Conservation (phyloP, 1,139 yeast species). For the Scheffersomyces lignicola region DNA sequence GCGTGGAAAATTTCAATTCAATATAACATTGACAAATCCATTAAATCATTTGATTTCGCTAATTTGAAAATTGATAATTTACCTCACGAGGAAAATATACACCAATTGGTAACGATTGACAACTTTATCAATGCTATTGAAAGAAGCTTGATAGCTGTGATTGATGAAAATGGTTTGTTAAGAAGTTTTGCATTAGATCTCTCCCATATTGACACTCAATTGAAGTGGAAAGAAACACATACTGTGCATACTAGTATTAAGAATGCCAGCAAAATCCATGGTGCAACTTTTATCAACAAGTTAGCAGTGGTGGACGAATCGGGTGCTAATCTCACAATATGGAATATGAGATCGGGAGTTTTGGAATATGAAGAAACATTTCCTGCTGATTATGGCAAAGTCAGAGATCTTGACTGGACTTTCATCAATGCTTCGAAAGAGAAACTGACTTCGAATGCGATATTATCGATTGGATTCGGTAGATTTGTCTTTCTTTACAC, state of each 20-base stretch:
- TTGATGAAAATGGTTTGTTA: slow-evolving; percentile 57
- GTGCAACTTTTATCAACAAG: slow-evolving; percentile 68
- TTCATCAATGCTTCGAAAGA: slow-evolving; percentile 45
- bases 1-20: slow-evolving; percentile 29
- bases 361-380: slow-evolving; percentile 61
- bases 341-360: slow-evolving; percentile 73
- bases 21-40: slow-evolving; percentile 16
- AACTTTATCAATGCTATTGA: slow-evolving; percentile 37
- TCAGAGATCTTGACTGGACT: slow-evolving; percentile 81
- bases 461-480: slow-evolving; percentile 76
- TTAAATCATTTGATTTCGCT: slow-evolving; percentile 18
- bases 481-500: slow-evolving; percentile 67
- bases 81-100: slow-evolving; percentile 32
- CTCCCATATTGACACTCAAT: slow-evolving; percentile 1
- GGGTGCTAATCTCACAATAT: slow-evolving; percentile 57
- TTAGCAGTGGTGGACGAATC: slow-evolving; percentile 65
- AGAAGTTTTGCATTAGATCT: slow-evolving; percentile 33
- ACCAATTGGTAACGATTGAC: slow-evolving; percentile 61
- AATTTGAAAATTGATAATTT: slow-evolving; percentile 26
- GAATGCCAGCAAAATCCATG: slow-evolving; percentile 58
- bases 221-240: slow-evolving; percentile 54
- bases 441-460: slow-evolving; percentile 54
- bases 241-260: slow-evolving; percentile 55
- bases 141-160: slow-evolving; percentile 57
- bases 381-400: slow-evolving; percentile 37